Evolutionary conservation across 192 early-diverging fungal species (phyloP).

Genomic region (Spizellomyces sp.): DNA sequence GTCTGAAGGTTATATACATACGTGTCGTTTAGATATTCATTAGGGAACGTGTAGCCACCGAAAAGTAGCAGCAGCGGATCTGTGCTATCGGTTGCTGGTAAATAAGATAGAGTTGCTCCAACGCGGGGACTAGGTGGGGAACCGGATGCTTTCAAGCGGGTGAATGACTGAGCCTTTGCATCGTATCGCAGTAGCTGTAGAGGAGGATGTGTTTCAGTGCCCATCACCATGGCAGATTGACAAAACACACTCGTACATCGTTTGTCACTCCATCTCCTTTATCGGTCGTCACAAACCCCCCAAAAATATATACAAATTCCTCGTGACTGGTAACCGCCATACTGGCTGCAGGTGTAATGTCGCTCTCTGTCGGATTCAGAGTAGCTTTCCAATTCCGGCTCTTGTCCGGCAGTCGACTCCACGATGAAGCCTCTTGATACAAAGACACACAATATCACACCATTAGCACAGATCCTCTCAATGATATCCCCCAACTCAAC

Average conservation of each 20-base stretch:
- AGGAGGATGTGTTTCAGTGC: too few species aligned
- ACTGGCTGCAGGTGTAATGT: neutral
- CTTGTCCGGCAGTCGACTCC: too few species aligned
- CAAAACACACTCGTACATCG: constrained; percentile 2
- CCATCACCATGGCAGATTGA: neutral
- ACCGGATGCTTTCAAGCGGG: neutral
- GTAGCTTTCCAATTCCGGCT: too few species aligned
- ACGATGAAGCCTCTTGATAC: too few species aligned
- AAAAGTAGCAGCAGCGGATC: constrained; percentile 6
- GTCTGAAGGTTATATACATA: constrained; percentile 21
- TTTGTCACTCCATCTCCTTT: neutral
- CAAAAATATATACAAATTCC: constrained; percentile 1
- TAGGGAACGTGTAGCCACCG: neutral
- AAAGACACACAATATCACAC: too few species aligned
- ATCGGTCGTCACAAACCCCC: neutral
- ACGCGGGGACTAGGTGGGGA: constrained; percentile 1
- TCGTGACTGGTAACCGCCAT: neutral
- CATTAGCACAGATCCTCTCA: too few species aligned
- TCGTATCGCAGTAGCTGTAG: neutral
- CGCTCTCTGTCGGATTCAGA: neutral
- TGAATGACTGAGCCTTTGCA: neutral
- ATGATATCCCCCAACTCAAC: too few species aligned
- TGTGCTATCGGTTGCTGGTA: neutral
- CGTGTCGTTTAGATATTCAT: constrained; percentile 11
- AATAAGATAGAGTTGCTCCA: constrained; percentile 16